phyloP scores from a whole-genome alignment of 495 filamentous ascomycete species.

The Annulohypoxylon stygium region DNA sequence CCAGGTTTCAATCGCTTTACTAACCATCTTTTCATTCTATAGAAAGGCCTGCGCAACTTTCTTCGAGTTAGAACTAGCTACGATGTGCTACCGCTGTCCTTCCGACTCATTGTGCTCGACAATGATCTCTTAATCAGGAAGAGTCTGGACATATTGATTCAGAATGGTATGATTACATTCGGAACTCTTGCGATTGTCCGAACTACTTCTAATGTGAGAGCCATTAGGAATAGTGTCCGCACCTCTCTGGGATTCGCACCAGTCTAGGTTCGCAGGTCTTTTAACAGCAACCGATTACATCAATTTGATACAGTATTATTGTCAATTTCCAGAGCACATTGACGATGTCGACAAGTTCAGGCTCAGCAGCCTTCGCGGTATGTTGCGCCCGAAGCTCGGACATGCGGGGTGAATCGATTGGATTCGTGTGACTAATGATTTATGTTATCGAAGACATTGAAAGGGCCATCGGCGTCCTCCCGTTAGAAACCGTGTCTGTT shows the following conservation, averaged over 20 bases:
- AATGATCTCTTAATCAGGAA: constrained; percentile 96
- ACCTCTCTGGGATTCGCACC: constrained; percentile 96
- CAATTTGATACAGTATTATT: constrained; percentile 99
- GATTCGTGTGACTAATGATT: constrained; percentile 26
- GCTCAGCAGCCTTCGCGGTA: constrained; percentile 91
- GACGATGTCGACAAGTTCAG: constrained; percentile 93
- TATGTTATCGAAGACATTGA: constrained; percentile 81
- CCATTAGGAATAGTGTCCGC: constrained; percentile 93
- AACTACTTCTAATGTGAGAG: constrained; percentile 32
- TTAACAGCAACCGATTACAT: constrained; percentile 97
- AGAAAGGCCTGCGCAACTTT: constrained; percentile 95
- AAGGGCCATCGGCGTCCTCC: constrained; percentile 87
- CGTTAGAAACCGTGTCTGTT: constrained; percentile 95
- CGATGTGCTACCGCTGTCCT: constrained; percentile 98
- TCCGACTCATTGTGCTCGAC: constrained; percentile 95
- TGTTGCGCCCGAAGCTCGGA: constrained; percentile 32
- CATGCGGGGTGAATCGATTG: constrained; percentile 32
- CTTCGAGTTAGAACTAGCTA: constrained; percentile 96
- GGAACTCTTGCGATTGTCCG: constrained; percentile 10
- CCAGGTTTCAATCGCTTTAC: constrained; percentile 14
- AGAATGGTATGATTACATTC: constrained; percentile 77
- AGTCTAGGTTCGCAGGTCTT: constrained; percentile 92
- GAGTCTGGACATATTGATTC: constrained; percentile 94
- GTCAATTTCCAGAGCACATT: constrained; percentile 93
- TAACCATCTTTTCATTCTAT: constrained; percentile 38